Conservation (phyloP, 768 basidiomycete species). For the Auricularia sp. region DNA sequence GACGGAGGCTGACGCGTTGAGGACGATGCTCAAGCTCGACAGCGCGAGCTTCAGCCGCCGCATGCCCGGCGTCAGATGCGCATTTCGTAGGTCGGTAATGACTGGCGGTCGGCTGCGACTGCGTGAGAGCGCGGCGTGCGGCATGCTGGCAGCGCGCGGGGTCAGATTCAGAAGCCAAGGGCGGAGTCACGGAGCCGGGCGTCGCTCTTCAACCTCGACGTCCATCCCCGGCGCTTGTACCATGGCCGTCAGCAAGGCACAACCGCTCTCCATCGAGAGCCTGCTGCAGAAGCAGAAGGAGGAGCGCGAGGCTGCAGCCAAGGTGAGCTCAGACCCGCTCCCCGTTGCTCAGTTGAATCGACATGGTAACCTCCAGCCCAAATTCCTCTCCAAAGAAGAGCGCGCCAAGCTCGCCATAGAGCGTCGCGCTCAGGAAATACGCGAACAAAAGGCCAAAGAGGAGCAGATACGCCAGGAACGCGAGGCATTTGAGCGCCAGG, state of each 20-base stretch:
- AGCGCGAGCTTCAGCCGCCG: conserved; percentile 13
- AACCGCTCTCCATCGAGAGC: conserved; percentile 83
- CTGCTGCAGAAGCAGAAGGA: conserved; percentile 77
- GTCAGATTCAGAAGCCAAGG: neutral
- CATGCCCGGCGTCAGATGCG: neutral
- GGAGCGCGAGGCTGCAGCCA: conserved; percentile 84
- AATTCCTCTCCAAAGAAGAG: conserved; percentile 88
- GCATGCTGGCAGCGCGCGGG: neutral
- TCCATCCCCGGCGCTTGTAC: neutral
- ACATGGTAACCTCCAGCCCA: conserved; percentile 49
- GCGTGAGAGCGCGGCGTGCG: neutral
- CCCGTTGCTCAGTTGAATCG: conserved; percentile 1
- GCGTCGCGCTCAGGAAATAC: conserved; percentile 76
- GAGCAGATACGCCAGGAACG: conserved; percentile 52
- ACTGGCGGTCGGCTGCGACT: neutral
- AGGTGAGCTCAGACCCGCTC: conserved; percentile 37
- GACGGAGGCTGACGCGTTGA: conserved; percentile 46
- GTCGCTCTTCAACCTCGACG: neutral
- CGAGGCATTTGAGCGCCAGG: conserved; percentile 64
- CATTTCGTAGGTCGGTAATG: neutral
- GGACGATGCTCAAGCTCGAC: conserved; percentile 43
- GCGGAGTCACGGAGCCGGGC: neutral
- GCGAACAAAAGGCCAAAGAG: conserved; percentile 55
- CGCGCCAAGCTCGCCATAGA: conserved; percentile 82
- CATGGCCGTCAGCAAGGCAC: conserved; percentile 27